Conservation (phyloP, 192 early-diverging fungal species). For the Coemansia sp. region DNA sequence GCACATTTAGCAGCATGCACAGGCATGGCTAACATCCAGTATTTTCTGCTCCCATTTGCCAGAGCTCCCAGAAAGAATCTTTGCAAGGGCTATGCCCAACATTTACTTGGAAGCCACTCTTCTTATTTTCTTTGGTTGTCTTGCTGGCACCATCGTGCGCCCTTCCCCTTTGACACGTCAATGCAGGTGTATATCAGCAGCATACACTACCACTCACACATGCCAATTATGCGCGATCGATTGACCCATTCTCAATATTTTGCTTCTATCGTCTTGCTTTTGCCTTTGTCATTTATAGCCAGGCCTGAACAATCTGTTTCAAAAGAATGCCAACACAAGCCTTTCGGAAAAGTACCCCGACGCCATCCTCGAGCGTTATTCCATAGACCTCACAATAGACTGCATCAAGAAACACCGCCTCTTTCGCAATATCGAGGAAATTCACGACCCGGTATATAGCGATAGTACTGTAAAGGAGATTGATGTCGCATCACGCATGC, state of each 20-base stretch:
- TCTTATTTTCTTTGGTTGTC: too few species aligned
- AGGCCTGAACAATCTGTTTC: conserved; percentile 88
- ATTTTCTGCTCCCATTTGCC: too few species aligned
- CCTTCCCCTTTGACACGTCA: too few species aligned
- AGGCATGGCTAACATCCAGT: too few species aligned
- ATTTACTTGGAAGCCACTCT: too few species aligned
- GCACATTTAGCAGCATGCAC: too few species aligned
- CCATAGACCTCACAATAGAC: conserved; percentile 72
- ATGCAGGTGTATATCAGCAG: too few species aligned
- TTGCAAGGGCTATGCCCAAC: too few species aligned
- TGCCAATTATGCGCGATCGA: too few species aligned
- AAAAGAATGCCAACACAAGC: conserved; percentile 81
- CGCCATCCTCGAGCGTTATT: conserved; percentile 87
- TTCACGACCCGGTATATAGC: conserved; percentile 53
- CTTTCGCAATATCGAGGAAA: conserved; percentile 58
- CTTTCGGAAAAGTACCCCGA: conserved; percentile 73
- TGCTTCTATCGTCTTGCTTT: background rate
- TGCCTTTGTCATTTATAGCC: conserved; percentile 57
- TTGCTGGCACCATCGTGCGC: too few species aligned
- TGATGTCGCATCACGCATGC: conserved; percentile 48
- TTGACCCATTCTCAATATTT: background rate
- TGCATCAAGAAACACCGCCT: conserved; percentile 73
- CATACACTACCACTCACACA: too few species aligned
- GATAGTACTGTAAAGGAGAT: conserved; percentile 51
- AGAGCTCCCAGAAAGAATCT: too few species aligned